A percentile compares a stretch with the other conserved stretches of the same genome.
These are phyloP conservation scores for Candida silvicultrix DNA, from an alignment of 805 yeast genomes.

Conservation along the genomic window DNA sequence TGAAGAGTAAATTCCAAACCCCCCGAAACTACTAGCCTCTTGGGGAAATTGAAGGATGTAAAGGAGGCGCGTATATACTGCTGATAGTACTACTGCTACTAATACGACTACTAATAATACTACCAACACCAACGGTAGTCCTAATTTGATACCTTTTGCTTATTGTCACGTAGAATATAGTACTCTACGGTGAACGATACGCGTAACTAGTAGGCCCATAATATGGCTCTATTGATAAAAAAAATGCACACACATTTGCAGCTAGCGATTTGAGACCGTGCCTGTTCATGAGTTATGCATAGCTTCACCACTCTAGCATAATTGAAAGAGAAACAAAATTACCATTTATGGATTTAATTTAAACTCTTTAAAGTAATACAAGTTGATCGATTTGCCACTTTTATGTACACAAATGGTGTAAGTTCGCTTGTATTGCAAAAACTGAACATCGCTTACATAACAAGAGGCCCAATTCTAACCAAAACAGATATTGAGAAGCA, in stretches of 20 bases:
- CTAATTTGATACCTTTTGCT: not conserved
- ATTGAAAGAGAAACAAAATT: not conserved
- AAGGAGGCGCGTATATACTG: too few species aligned
- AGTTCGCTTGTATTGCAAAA: not conserved
- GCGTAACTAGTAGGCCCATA: not conserved
- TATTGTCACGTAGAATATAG: not conserved
- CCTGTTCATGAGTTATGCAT: not conserved
- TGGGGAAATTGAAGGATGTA: too few species aligned
- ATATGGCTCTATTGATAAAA: too few species aligned
- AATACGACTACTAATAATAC: too few species aligned
- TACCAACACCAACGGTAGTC: too few species aligned
- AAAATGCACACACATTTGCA: too few species aligned
- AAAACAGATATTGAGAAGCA: too few species aligned
- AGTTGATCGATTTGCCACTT: not conserved
- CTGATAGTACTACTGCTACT: too few species aligned
- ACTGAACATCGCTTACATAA: not conserved
- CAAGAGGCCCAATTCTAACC: not conserved
- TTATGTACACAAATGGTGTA: too few species aligned
- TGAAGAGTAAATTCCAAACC: too few species aligned
- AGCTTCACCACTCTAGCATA: not conserved
- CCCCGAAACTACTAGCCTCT: too few species aligned
- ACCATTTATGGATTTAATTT: not conserved
- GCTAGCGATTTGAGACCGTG: not conserved
- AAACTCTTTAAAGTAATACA: not conserved
- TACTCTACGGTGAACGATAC: not conserved